Conservation (phyloP, 2,329 filamentous ascomycete species). For the Verticillium isaacii region DNA sequence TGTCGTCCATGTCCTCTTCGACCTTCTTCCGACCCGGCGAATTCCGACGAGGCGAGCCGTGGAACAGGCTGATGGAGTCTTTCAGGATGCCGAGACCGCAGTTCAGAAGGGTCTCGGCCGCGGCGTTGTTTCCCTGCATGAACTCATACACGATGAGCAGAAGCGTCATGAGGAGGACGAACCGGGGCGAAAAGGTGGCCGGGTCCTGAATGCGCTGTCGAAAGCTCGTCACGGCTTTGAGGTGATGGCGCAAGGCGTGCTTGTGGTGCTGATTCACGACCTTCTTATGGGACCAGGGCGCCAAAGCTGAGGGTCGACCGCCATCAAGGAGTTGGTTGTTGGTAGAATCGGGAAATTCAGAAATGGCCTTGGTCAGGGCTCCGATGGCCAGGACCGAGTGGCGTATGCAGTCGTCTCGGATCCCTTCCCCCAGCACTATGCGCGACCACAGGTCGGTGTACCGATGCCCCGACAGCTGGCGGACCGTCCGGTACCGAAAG, state of each 20-base stretch:
- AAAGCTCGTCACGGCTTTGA: slow-evolving; percentile 4
- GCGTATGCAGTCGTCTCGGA: slow-evolving; percentile 7
- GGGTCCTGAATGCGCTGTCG: slow-evolving; percentile 2
- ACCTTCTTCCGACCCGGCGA: neutral
- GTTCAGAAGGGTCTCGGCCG: slow-evolving; percentile 7
- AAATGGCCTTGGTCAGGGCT: neutral
- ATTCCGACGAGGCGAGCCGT: neutral
- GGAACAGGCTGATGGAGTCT: slow-evolving; percentile 4
- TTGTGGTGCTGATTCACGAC: slow-evolving; percentile 3
- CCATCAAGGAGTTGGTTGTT: neutral
- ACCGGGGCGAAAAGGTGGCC: slow-evolving; percentile 5
- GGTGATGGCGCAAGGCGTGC: slow-evolving; percentile 5
- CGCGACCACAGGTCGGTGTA: slow-evolving; percentile 5
- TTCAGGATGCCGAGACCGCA: slow-evolving; percentile 6
- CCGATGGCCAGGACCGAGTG: slow-evolving; percentile 7
- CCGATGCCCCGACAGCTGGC: slow-evolving; percentile 4
- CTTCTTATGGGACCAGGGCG: neutral
- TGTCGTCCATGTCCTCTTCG: slow-evolving; percentile 8
- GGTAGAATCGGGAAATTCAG: neutral
- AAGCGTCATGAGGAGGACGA: slow-evolving; percentile 7
- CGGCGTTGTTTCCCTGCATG: slow-evolving; percentile 9
- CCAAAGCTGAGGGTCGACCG: neutral
- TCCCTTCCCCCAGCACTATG: slow-evolving; percentile 4
- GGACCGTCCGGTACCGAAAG: slow-evolving; percentile 5
- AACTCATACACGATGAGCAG: slow-evolving; percentile 12